Evolutionary conservation across 2,329 filamentous ascomycete species (phyloP).

Genomic region (Pseudogymnoascus pannorum): DNA sequence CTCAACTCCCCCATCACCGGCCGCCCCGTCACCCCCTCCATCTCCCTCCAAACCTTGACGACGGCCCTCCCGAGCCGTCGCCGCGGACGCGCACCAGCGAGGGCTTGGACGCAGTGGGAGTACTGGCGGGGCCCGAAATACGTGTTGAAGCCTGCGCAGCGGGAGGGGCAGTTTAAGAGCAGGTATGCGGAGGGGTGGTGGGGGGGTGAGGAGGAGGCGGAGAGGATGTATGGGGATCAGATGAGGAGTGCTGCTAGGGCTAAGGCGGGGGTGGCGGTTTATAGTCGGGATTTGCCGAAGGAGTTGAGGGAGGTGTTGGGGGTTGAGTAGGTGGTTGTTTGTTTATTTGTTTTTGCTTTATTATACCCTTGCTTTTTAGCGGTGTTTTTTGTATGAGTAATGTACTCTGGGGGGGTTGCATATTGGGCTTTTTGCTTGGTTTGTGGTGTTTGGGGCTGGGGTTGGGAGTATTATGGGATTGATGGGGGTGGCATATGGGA

Average conservation of each 20-base stretch:
- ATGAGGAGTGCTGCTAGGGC: neutral
- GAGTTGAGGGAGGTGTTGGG: neutral
- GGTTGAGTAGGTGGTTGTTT: neutral
- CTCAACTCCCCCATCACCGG: conserved; percentile 37
- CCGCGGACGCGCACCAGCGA: neutral
- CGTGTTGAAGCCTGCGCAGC: neutral
- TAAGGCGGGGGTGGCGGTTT: neutral
- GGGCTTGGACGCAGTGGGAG: neutral
- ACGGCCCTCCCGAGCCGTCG: conserved; percentile 25
- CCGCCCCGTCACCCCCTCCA: conserved; percentile 51
- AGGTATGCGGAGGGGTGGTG: neutral
- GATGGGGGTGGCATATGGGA: neutral
- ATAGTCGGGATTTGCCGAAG: neutral
- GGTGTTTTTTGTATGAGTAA: neutral
- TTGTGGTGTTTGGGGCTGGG: neutral
- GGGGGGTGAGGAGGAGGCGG: neutral
- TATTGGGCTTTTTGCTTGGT: neutral
- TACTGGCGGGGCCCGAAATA: neutral
- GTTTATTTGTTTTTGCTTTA: neutral
- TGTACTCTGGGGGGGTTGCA: neutral
- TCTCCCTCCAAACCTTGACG: conserved; percentile 46
- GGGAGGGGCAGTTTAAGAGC: neutral
- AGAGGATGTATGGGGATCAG: neutral
- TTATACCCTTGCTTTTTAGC: neutral
- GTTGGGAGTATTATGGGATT: neutral